These are phyloP conservation scores for Botrytis tulipae DNA, from an alignment of 2,329 filamentous ascomycete species.

Conservation along the genomic window DNA sequence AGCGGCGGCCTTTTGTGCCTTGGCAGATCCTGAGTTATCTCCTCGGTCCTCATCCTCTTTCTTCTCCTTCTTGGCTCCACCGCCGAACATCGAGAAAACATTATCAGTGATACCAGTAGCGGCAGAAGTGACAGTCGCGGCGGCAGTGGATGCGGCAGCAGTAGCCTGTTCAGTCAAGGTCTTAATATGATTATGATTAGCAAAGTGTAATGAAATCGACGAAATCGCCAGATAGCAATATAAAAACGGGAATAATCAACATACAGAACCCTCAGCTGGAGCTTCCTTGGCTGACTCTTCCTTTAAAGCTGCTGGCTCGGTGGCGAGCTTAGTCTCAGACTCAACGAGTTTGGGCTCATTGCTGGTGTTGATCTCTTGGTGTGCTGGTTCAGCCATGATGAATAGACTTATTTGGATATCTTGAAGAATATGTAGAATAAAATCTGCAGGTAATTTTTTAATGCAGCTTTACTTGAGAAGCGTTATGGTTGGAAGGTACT, in stretches of 20 bases:
- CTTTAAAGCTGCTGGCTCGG: slow-evolving; percentile 37
- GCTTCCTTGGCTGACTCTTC: slow-evolving; percentile 31
- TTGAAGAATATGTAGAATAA: slow-evolving; percentile 1
- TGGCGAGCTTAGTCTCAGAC: slow-evolving; percentile 46
- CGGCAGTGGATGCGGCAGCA: slow-evolving; percentile 41
- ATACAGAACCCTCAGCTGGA: slow-evolving; percentile 30
- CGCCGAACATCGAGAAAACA: slow-evolving; percentile 98
- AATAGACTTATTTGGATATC: background rate
- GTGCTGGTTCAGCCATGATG: slow-evolving; percentile 39
- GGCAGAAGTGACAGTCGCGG: slow-evolving; percentile 43
- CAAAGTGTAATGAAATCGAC: slow-evolving; percentile 7
- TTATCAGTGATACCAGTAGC: slow-evolving; percentile 50
- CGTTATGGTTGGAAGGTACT: slow-evolving; percentile 17
- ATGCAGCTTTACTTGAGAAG: slow-evolving; percentile 11
- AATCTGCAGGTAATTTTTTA: slow-evolving; percentile 7
- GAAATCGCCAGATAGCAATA: background rate
- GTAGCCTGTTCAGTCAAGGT: slow-evolving; percentile 39
- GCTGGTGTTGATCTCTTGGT: slow-evolving; percentile 41
- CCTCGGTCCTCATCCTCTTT: slow-evolving; percentile 80
- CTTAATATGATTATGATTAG: slow-evolving; percentile 27
- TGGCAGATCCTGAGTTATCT: slow-evolving; percentile 85
- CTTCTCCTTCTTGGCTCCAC: slow-evolving; percentile 95
- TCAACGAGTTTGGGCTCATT: slow-evolving; percentile 41
- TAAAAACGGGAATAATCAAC: background rate
- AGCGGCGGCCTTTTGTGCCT: slow-evolving; percentile 63